Evolutionary conservation across 495 filamentous ascomycete genomes (phyloP), one percentile per base, ranked within the genome.

Genomic region (Aspergillus steynii): DNA sequence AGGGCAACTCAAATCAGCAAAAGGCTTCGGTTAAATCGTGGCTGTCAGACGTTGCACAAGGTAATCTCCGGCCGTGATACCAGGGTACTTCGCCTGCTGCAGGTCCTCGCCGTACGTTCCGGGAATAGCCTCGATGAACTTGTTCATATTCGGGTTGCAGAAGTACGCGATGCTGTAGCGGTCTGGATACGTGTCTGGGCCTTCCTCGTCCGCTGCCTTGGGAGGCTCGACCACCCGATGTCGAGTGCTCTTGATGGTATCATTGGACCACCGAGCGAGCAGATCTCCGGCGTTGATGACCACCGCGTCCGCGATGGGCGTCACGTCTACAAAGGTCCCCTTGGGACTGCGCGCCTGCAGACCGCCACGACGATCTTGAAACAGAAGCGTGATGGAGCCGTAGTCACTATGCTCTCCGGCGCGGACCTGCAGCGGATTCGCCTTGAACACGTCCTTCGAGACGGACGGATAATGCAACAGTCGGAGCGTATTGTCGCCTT

Each of bases 221-320:
- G 89, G 90, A 5, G 94, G 94, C 74, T 97, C 88, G 9, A 97
- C 90, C 2, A 97, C 94, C 26, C 93, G 84, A 71, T 98, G 94
- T 55, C 90, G 85, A 0, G 94, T 98, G 61, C 87, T 91, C 76
- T 88, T 90, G 69, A 98, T 94, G 5, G 83, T 86, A 66, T 93
- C 92, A 68, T 97, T 98, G 47, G 87, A 90, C 94, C 94, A 98
- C 32, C 93, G 77, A 3, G 91, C 88, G 49, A 98, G 74, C 65
- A 97, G 63, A 74, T 98, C 94, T 1, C 93, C 94, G 1, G 93
- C 93, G 71, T 98, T 97, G 32, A 98, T 83, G 5, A 98, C 91
- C 56, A 95, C 88, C 3, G 92, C 93, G 54, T 86, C 89, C 31
- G 86, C 79, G 56, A 96, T 91, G 0, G 94, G 94, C 31, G 83